Evolutionary conservation across 1,284 basidiomycete genomes (phyloP).

Genomic region (Schizophyllum amplum): DNA sequence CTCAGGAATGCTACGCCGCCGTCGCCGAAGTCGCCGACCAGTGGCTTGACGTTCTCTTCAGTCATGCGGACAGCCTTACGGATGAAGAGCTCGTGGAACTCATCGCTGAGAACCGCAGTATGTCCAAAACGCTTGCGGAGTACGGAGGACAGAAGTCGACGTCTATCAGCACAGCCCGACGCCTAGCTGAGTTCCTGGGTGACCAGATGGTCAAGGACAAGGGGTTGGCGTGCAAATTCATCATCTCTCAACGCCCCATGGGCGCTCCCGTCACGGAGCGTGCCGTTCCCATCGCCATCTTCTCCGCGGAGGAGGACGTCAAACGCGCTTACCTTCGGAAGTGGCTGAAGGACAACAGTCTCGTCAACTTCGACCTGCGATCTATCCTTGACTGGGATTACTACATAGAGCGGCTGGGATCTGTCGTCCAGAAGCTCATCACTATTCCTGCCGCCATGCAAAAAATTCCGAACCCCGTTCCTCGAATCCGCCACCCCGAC

Average conservation of each 20-base stretch:
- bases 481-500: conserved; percentile 93
- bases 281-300: conserved; percentile 97
- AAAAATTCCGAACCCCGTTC: conserved; percentile 94
- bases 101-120: conserved; percentile 97
- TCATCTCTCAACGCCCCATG: conserved; percentile 91
- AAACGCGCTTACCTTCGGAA: conserved; percentile 90
- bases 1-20: conserved; percentile 91
- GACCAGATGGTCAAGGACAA: conserved; percentile 99
- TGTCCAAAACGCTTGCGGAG: conserved; percentile 95
- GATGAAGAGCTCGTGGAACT: conserved; percentile 96
- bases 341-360: conserved; percentile 92
- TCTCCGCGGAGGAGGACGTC: conserved; percentile 88
- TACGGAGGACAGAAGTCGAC: conserved; percentile 97
- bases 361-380: conserved; percentile 87
- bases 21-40: conserved; percentile 94
- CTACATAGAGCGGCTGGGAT: conserved; percentile 96
- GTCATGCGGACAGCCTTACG: conserved; percentile 73
- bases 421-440: conserved; percentile 98
- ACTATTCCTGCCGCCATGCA: conserved; percentile 99
- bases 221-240: conserved; percentile 97
- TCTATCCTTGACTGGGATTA: conserved; percentile 98
- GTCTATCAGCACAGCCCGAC: conserved; percentile 92
- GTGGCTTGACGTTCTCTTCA: conserved; percentile 96
- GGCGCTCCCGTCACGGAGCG: conserved; percentile 97
- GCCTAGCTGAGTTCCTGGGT: conserved; percentile 95